These are phyloP conservation scores for Naganishia cerealis DNA, from an alignment of 1,284 basidiomycete genomes.

Conservation along the genomic window DNA sequence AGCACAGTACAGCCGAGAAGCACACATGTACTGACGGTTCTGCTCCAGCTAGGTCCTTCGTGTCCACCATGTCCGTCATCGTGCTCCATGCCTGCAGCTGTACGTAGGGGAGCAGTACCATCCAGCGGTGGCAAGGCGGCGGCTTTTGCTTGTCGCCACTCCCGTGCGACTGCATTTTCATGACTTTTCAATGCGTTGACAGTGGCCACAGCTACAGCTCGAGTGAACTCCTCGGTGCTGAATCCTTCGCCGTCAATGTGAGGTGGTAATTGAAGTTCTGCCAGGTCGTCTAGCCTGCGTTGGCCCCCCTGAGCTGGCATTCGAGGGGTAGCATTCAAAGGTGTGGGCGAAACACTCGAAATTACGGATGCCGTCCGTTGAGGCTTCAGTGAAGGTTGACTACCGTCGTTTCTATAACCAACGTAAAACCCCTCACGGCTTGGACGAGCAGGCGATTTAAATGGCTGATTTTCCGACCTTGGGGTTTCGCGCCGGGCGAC, in stretches of 20 bases:
- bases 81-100: conserved; percentile 45
- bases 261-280: conserved; percentile 30
- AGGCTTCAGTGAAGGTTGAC: background rate
- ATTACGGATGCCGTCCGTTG: conserved; percentile 1
- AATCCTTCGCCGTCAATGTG: conserved; percentile 61
- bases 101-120: background rate
- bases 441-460: conserved; percentile 11
- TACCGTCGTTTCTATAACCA: background rate
- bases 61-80: conserved; percentile 75
- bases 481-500: background rate
- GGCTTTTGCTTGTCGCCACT: conserved; percentile 29
- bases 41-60: conserved; percentile 93
- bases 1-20: conserved; percentile 83
- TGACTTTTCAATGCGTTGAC: conserved; percentile 78
- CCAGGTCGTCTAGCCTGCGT: conserved; percentile 28
- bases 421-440: conserved; percentile 1
- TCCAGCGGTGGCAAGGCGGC: background rate
- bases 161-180: conserved; percentile 36
- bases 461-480: background rate
- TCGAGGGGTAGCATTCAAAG: conserved; percentile 9
- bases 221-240: conserved; percentile 81
- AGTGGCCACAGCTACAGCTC: conserved; percentile 85
- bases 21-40: conserved; percentile 80
- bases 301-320: conserved; percentile 3
- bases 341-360: conserved; percentile 10